Conservation (phyloP, 208 protist species). For the Naegleria fowleri region DNA sequence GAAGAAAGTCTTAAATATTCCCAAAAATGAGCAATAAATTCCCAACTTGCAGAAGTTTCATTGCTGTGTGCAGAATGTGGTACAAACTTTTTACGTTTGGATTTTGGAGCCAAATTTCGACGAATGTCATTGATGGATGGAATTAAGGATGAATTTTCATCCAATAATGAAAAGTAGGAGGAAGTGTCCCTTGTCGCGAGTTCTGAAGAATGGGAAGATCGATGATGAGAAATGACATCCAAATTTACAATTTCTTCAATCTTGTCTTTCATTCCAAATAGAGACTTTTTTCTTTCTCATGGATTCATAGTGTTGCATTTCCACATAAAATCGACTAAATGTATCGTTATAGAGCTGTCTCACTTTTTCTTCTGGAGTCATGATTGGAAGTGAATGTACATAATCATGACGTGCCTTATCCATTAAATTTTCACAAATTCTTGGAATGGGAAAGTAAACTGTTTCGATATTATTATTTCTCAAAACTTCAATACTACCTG, state of each 20-base stretch:
- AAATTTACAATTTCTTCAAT: not conserved
- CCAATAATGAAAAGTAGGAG: too few species aligned
- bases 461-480: not conserved
- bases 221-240: too few species aligned
- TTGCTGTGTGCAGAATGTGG: not conserved
- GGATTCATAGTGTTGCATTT: not conserved
- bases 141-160: too few species aligned
- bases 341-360: not conserved
- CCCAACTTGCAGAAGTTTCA: not conserved
- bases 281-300: not conserved
- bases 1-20: not conserved
- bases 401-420: not conserved
- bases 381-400: not conserved
- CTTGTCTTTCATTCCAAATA: not conserved
- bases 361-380: not conserved
- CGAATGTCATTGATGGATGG: too few species aligned
- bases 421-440: not conserved
- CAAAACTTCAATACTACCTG: slow-evolving; percentile 2
- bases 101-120: not conserved
- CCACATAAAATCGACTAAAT: not conserved
- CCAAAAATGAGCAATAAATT: not conserved
- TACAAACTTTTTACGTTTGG: not conserved
- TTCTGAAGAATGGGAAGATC: too few species aligned
- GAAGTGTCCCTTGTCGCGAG: too few species aligned
- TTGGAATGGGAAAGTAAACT: slow-evolving; percentile 11